Evolutionary conservation across 306 rosid species (phyloP).

Genomic region (Acacia acuminata): DNA sequence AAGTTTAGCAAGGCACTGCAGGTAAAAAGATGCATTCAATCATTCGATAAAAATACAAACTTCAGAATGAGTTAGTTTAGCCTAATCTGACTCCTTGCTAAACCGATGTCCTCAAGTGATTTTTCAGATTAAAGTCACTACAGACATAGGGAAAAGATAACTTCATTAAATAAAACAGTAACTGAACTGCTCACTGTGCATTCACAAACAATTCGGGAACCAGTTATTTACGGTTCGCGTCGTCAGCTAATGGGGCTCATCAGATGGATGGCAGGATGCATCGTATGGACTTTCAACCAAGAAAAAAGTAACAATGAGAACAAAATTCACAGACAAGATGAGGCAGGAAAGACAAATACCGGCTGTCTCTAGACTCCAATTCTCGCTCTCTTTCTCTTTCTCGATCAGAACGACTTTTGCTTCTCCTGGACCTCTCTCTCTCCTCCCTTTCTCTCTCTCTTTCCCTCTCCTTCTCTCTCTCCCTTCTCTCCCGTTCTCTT

Average conservation of each 20-base stretch:
- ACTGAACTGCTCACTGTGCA: not conserved
- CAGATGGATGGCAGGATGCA: not conserved
- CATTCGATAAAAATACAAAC: not conserved
- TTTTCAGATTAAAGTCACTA: not conserved
- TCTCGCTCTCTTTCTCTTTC: conserved; percentile 71
- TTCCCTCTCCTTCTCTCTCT: conserved; percentile 6
- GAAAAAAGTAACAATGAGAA: not conserved
- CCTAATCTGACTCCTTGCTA: not conserved
- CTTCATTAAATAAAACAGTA: not conserved
- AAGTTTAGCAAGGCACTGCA: not conserved
- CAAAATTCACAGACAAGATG: not conserved
- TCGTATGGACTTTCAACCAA: not conserved
- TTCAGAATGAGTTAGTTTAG: not conserved
- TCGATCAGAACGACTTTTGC: conserved; percentile 60
- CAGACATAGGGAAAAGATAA: not conserved
- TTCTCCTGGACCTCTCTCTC: conserved; percentile 58
- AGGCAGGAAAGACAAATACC: conserved; percentile 43
- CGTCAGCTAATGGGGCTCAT: not conserved
- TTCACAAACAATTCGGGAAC: not conserved
- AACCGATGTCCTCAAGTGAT: not conserved
- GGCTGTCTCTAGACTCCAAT: conserved; percentile 66
- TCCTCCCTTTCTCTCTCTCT: conserved; percentile 36
- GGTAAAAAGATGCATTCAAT: conserved; percentile 11
- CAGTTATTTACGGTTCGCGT: not conserved
- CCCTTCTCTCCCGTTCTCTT: not conserved